phyloP scores from a whole-genome alignment of 2,329 filamentous ascomycete genomes.

The Apiospora malaysiana region DNA sequence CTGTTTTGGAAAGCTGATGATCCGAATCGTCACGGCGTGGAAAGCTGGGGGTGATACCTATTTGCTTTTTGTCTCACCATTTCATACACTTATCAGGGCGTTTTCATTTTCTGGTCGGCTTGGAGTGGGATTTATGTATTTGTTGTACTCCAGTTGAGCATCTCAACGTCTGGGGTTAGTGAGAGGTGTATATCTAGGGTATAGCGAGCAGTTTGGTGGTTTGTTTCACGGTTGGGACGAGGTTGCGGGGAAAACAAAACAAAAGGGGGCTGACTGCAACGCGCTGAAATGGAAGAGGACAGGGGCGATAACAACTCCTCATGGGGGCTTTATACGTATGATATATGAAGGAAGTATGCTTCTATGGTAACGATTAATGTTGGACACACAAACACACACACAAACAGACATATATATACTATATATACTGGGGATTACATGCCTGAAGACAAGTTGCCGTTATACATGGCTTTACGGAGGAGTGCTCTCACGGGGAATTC shows the following conservation, averaged over 20 bases:
- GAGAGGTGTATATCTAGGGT: background rate
- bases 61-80: background rate
- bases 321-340: background rate
- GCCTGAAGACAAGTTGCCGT: background rate
- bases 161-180: background rate
- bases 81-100: background rate
- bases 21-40: background rate
- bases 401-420: background rate
- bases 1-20: background rate
- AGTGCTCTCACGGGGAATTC: background rate
- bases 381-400: constrained; percentile 2
- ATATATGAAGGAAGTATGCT: constrained; percentile 2
- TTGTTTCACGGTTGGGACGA: background rate
- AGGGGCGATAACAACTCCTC: background rate
- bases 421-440: background rate
- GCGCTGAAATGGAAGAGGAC: background rate
- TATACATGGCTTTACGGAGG: background rate
- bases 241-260: constrained; percentile 2
- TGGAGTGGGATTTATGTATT: background rate
- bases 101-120: background rate
- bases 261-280: background rate
- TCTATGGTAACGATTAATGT: constrained; percentile 16
- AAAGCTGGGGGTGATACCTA: constrained; percentile 11
- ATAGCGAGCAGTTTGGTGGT: background rate
- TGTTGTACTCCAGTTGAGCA: background rate